Evolutionary conservation across 2,329 filamentous ascomycete genomes (phyloP).

Genomic region (Zasmidium citrigriseum): DNA sequence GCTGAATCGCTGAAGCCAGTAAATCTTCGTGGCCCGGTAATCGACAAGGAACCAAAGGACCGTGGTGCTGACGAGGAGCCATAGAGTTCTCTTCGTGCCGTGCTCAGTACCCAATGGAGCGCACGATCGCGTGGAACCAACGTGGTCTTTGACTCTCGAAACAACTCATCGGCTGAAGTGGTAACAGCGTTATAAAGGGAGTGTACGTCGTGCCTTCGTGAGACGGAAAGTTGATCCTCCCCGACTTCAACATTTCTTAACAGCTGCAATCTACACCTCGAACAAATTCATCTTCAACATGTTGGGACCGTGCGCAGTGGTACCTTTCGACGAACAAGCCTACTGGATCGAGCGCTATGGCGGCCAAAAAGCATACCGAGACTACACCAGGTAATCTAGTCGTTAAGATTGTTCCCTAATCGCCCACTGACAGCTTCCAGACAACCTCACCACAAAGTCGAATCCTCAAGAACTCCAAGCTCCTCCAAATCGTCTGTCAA

Average conservation of each 20-base stretch:
- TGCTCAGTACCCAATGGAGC: background rate
- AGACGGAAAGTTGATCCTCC: background rate
- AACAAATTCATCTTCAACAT: conserved; percentile 3
- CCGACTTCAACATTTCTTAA: background rate
- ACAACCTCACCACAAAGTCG: background rate
- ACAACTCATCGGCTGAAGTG: background rate
- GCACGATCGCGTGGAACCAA: background rate
- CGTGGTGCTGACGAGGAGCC: background rate
- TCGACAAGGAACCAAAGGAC: background rate
- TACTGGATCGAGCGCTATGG: conserved; percentile 17
- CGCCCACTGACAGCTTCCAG: conserved; percentile 1
- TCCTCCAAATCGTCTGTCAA: conserved; percentile 9
- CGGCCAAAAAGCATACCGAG: conserved; percentile 10
- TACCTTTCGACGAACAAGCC: conserved; percentile 15
- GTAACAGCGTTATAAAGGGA: background rate
- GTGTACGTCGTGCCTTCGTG: background rate
- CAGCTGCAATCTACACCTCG: background rate
- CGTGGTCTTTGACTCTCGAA: background rate
- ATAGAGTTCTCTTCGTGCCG: background rate
- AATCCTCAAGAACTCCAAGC: conserved; percentile 1
- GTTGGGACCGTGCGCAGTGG: conserved; percentile 11
- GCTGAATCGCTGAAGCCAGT: background rate
- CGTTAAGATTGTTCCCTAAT: background rate
- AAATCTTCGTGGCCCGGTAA: background rate
- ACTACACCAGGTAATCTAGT: conserved; percentile 10